Evolutionary conservation across 2,329 filamentous ascomycete species (phyloP).

Genomic region (Colletotrichum trifolii): DNA sequence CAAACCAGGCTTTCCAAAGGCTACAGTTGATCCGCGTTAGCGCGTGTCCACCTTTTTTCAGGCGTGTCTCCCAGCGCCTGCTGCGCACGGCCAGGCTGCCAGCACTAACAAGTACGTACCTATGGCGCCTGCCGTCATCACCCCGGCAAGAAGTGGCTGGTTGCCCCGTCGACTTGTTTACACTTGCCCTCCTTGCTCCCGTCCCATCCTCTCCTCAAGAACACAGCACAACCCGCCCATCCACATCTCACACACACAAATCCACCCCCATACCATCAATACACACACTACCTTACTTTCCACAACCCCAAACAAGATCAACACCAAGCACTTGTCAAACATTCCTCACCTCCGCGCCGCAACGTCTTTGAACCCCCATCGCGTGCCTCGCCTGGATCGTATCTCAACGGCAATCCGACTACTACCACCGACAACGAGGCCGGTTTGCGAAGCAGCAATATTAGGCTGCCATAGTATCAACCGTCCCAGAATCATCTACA

Average conservation of each 20-base stretch:
- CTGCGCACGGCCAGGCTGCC: constrained; percentile 23
- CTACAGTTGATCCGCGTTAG: constrained; percentile 31
- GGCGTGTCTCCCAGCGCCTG: constrained; percentile 12
- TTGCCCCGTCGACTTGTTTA: constrained; percentile 43
- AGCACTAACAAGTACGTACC: background rate
- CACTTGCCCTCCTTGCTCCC: constrained; percentile 37
- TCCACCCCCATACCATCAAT: constrained; percentile 26
- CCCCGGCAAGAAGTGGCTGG: constrained; percentile 38
- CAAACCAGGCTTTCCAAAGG: constrained; percentile 22
- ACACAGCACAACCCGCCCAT: constrained; percentile 37
- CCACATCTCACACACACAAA: constrained; percentile 35
- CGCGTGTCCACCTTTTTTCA: constrained; percentile 18
- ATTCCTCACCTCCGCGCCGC: constrained; percentile 31
- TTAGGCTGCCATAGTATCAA: background rate
- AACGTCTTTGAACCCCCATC: constrained; percentile 23
- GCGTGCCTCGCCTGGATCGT: constrained; percentile 17
- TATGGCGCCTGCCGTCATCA: constrained; percentile 35
- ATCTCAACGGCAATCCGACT: constrained; percentile 30
- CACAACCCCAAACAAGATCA: constrained; percentile 16
- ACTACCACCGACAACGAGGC: background rate
- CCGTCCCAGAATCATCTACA: constrained; percentile 18
- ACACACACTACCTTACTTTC: constrained; percentile 6
- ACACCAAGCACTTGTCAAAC: constrained; percentile 30
- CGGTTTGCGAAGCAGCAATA: constrained; percentile 8
- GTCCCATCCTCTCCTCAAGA: constrained; percentile 34